Evolutionary conservation across 225 moss, liverwort and hornwort species (phyloP).

Genomic region (Pseudoscleropodium purum): DNA sequence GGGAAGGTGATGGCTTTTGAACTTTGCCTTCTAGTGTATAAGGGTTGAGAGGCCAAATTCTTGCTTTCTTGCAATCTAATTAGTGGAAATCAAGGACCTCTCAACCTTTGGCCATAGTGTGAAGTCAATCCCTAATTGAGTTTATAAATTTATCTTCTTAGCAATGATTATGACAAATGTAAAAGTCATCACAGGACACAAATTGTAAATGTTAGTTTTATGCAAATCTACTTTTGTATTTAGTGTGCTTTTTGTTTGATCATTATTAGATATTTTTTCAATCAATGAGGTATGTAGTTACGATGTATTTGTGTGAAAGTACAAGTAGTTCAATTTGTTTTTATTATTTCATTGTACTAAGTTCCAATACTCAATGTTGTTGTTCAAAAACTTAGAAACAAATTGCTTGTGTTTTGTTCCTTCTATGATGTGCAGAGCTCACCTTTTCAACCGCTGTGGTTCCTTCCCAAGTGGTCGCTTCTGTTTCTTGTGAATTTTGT

Average conservation of each 20-base stretch:
- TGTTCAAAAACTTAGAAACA: neutral
- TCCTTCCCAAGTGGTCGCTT: constrained; percentile 41
- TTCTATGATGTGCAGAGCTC: constrained; percentile 36
- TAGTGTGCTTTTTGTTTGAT: neutral
- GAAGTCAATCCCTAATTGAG: neutral
- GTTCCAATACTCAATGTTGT: neutral
- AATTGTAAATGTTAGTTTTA: neutral
- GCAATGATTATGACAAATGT: neutral
- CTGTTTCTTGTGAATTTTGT: constrained; percentile 21
- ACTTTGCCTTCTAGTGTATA: no score
- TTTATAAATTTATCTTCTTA: neutral
- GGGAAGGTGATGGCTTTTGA: no score
- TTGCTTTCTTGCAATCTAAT: no score
- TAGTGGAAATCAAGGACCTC: no score
- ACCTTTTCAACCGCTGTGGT: constrained; percentile 6
- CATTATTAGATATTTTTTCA: neutral
- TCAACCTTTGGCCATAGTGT: no score
- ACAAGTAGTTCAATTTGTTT: neutral
- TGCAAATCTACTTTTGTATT: neutral
- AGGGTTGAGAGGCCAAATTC: no score
- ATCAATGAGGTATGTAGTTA: neutral
- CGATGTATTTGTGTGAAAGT: neutral
- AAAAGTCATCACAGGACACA: neutral
- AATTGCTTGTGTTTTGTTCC: neutral
- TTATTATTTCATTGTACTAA: neutral